Base-by-base conservation (phyloP, 139 green algal species). In the Volvox africanus region DNA sequence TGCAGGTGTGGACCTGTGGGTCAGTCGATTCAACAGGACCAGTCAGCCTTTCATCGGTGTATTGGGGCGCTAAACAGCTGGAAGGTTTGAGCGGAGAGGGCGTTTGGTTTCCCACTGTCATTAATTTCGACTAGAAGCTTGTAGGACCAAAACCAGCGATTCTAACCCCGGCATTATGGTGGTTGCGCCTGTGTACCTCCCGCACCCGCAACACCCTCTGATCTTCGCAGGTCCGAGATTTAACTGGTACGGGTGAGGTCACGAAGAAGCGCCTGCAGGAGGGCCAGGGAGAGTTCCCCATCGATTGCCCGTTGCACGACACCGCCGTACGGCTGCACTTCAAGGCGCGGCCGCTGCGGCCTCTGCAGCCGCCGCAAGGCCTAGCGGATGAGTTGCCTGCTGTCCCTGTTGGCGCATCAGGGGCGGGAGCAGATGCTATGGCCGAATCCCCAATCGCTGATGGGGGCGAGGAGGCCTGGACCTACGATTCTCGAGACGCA, bases 281-380 rank as follows among this genome's bases (percentile, higher is more conserved):
- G 62, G 97, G 97, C 5, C 14, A 65, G 19, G 97, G 97, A 1
- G 96, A 97, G 55, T 99, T 99, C 86, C 97, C 97, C 36, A 89
- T 96, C 9, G 97, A 98, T 92, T 98, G 96, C 93, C 96, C 97
- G 22, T 73, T 99, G 50, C 80, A 98, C 26, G 97, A 99, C 94
- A 97, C 94, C 50, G 86, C 80, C 20, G 94, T 98, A 33, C 44
- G 82, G 19, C 61, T 97, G 50, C 95, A 97, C 89, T 97, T 94
- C 91, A 87, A 89, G 82, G 93, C 82, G 32, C 92, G 92, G 22
- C 65, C 62, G 55, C 36, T 91, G 33, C 26, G 11, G 19, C 36
- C 1, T 17, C 17, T 84, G 78, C 36, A 35, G 16, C 36, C 32
- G 78, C 86, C 12, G 33, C 26, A 22, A 32, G 28, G 24, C 5